Percentiles rank a stretch among this genome's conserved stretches.
Conservation (phyloP, 176 grass and related monocot genomes). For the Phoenix roebelenii region DNA sequence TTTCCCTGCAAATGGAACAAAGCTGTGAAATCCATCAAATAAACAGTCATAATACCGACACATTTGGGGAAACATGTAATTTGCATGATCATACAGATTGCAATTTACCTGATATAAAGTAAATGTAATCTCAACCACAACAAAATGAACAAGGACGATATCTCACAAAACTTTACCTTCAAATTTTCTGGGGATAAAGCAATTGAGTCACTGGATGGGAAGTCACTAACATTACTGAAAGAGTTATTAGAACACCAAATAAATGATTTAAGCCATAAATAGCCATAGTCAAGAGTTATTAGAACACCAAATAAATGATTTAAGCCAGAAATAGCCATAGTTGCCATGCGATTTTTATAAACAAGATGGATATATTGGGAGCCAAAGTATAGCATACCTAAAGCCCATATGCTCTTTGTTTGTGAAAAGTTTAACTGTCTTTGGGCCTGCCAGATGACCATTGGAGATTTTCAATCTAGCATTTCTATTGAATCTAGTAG, state of each 20-base stretch:
- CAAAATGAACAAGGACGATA: no score
- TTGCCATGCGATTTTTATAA: no score
- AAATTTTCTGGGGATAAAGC: conserved; percentile 58
- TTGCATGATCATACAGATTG: no score
- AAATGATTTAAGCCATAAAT: background rate
- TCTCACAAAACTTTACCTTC: conserved; percentile 34
- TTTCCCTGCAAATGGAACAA: conserved; percentile 40
- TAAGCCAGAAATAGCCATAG: no score
- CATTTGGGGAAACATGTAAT: no score
- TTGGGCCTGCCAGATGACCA: conserved; percentile 50
- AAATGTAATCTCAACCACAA: no score
- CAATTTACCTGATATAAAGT: no score
- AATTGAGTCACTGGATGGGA: conserved; percentile 75
- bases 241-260: conserved; percentile 1
- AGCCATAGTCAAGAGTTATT: conserved; percentile 4
- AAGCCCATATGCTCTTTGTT: conserved; percentile 99
- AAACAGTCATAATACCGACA: no score
- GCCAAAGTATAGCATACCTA: conserved; percentile 39
- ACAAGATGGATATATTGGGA: no score
- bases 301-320: conserved; percentile 1
- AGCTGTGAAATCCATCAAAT: background rate
- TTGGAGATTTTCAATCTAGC: background rate
- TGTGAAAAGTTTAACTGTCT: conserved; percentile 69
- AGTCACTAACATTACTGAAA: conserved; percentile 89
- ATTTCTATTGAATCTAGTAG: background rate